phyloP scores from a whole-genome alignment of 306 rosid genomes.

The Sophora flavescens region DNA sequence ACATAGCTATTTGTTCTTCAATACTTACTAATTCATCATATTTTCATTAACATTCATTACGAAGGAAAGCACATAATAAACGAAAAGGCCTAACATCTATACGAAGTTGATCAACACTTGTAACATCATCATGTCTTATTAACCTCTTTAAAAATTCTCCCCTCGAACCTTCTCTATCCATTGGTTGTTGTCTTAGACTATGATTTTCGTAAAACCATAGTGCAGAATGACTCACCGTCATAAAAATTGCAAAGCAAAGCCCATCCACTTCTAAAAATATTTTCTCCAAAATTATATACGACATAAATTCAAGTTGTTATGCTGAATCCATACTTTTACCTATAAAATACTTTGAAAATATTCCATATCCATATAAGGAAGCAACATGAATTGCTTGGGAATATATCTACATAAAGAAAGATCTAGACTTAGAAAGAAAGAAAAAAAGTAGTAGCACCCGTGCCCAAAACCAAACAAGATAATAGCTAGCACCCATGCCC shows the following conservation, averaged over 20 bases:
- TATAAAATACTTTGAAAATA: no score
- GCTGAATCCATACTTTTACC: no score
- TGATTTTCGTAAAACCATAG: neutral
- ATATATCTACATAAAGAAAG: no score
- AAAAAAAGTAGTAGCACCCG: no score
- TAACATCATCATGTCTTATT: neutral
- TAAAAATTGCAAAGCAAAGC: neutral
- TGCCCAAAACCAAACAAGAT: no score
- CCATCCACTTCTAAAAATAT: neutral
- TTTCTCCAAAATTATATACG: no score
- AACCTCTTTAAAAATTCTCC: neutral
- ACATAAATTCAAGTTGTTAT: no score
- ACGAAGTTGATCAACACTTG: neutral
- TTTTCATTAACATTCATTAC: neutral
- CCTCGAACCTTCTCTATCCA: neutral
- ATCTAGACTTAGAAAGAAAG: no score
- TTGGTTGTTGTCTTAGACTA: neutral
- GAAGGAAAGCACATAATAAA: neutral
- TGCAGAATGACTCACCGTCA: neutral
- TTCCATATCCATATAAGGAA: no score
- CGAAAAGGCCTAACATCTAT: neutral
- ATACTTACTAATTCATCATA: neutral
- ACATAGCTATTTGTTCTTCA: no score
- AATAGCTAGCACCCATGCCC: no score
- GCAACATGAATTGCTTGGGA: no score